Base-by-base conservation (phyloP, 2,329 filamentous ascomycete species). In the Neofusicoccum umdonicola region DNA sequence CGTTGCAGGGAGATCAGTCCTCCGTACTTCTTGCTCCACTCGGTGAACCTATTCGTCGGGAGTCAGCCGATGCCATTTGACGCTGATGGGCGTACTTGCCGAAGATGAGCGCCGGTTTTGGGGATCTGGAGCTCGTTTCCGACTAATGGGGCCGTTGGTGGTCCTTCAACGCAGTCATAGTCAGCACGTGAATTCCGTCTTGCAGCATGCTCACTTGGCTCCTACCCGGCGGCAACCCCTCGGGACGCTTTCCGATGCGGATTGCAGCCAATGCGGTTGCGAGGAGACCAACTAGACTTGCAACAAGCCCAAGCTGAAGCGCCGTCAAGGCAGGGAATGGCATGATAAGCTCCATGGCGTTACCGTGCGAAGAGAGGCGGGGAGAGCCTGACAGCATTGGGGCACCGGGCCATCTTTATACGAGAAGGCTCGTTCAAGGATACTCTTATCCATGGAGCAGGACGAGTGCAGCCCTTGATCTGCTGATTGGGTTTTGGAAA, bases 1-100 rank as follows among this genome's bases (percentile, higher is more conserved):
- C 81, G 69, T 66, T 82, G 83, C 51, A 81, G 71, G 0, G 72
- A 74, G 65, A 73, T 81, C 13, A 83, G 71, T 0, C 74, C 74
- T 15, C 81, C 81, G 65, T 81, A 82, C n/a, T 70, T 63, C 19
- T 74, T 71, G 0, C 80, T 76, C 79, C 79, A 50, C 22, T 56
- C 51, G 4, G 51, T 56, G 34, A 56, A 39, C 8, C 51, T 56
- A 17, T n/a, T 27, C 44, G 6, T 47, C 37, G 6, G 9, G 2
- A 15, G n/a, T 57, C 19, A 42, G 52, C 47, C 17, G 22, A 11
- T 3, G 6, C 8, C 4, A 12, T 12, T 11, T 6, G 47, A 50
- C 3, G 12, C 4, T 4, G 6, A 13, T 12, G 47, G 47, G 27
- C 4, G 9, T 7, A 0, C 37, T 7, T 44, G 42, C 52, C 15